Evolutionary conservation across 495 filamentous ascomycete genomes (phyloP).

Genomic region (Usnea hakonensis): DNA sequence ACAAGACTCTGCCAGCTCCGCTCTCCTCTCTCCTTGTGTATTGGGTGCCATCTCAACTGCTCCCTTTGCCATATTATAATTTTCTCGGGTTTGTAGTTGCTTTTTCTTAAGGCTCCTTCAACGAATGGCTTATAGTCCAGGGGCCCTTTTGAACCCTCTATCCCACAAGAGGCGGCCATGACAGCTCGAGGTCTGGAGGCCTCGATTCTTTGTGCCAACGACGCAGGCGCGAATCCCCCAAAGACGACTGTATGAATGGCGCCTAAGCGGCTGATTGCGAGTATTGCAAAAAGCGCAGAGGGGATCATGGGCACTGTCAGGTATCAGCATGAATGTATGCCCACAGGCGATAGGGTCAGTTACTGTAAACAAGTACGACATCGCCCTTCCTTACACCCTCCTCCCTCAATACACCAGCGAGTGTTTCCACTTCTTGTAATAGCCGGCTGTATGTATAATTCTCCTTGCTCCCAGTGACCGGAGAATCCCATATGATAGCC

Average conservation of each 20-base stretch:
- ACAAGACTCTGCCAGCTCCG: conserved; percentile 73
- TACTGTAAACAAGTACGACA: conserved; percentile 90
- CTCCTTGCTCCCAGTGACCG: conserved; percentile 68
- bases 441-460: conserved; percentile 66
- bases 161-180: conserved; percentile 85
- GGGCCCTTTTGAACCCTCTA: conserved; percentile 76
- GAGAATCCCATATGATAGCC: conserved; percentile 83
- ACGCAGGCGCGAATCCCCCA: conserved; percentile 75
- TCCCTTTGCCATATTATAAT: conserved; percentile 74
- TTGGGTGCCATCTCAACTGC: conserved; percentile 61
- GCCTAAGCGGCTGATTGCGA: conserved; percentile 73
- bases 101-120: conserved; percentile 53
- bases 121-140: conserved; percentile 64
- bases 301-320: conserved; percentile 89
- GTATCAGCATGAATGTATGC: conserved; percentile 10
- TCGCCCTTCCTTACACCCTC: conserved; percentile 81
- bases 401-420: conserved; percentile 75
- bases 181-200: conserved; percentile 66
- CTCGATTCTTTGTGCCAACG: conserved; percentile 84
- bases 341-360: conserved; percentile 20
- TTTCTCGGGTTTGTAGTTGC: conserved; percentile 54
- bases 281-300: conserved; percentile 72
- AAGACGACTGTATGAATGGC: conserved; percentile 91
- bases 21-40: conserved; percentile 57
- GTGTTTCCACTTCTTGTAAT: conserved; percentile 71